phyloP scores from a whole-genome alignment of 176 grass and related monocot species.

The Cocos nucifera region DNA sequence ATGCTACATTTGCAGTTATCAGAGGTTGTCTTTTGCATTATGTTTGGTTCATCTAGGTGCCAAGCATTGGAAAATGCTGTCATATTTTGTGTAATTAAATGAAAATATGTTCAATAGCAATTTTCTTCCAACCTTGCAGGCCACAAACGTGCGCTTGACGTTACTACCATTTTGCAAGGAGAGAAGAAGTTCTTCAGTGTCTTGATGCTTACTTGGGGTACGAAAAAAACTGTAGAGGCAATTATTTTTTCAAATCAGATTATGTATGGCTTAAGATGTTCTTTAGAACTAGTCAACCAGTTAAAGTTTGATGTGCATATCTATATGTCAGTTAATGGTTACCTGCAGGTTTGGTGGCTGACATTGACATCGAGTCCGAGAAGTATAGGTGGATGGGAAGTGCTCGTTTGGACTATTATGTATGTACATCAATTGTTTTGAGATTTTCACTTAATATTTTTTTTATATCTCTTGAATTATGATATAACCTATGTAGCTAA shows the following conservation, averaged over 20 bases:
- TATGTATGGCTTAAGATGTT: no score
- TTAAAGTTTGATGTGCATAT: no score
- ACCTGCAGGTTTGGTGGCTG: slow-evolving; percentile 67
- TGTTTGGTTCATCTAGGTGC: no score
- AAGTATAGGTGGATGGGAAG: slow-evolving; percentile 91
- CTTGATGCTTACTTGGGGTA: slow-evolving; percentile 81
- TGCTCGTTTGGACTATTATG: slow-evolving; percentile 70
- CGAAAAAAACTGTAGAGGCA: neutral
- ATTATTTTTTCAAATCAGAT: no score
- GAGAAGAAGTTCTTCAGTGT: slow-evolving; percentile 58
- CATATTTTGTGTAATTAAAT: no score
- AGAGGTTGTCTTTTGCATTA: slow-evolving; percentile 31
- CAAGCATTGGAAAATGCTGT: no score
- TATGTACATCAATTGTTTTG: slow-evolving; percentile 2
- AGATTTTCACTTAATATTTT: no score
- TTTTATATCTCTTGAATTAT: no score
- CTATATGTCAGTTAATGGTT: no score
- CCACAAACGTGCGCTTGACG: slow-evolving; percentile 57
- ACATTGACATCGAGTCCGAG: slow-evolving; percentile 81
- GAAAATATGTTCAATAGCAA: neutral
- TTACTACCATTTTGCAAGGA: slow-evolving; percentile 56
- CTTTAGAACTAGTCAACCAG: no score
- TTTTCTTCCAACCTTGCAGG: slow-evolving; percentile 28
- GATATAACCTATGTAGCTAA: no score
- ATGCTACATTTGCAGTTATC: slow-evolving; percentile 71